phyloP scores from a whole-genome alignment of 2,329 filamentous ascomycete genomes.

The Exophiala phaeomuriformis region DNA sequence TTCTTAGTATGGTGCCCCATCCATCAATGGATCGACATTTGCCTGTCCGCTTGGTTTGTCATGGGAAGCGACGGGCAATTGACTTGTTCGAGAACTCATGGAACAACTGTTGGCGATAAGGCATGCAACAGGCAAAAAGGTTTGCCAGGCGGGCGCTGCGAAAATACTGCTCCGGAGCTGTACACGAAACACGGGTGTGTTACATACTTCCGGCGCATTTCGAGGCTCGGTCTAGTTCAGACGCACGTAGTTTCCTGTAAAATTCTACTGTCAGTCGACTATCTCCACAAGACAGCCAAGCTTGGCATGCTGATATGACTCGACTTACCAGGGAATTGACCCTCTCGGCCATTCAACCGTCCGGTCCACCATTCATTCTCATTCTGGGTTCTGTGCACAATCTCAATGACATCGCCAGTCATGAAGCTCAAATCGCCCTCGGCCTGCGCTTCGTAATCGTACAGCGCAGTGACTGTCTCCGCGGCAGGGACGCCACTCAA shows the following conservation, averaged over 20 bases:
- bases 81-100: too few species aligned
- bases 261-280: not conserved
- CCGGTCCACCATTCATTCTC: conserved; percentile 98
- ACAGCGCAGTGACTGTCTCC: conserved; percentile 82
- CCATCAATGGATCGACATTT: too few species aligned
- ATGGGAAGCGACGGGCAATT: too few species aligned
- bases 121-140: too few species aligned
- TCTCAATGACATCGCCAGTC: conserved; percentile 83
- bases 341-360: conserved; percentile 67
- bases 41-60: too few species aligned
- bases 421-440: conserved; percentile 89
- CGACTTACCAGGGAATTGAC: conserved; percentile 84
- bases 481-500: conserved; percentile 58
- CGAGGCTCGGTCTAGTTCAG: conserved; percentile 19
- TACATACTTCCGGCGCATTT: not conserved
- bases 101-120: too few species aligned
- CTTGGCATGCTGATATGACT: not conserved
- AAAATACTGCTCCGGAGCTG: too few species aligned
- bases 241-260: conserved; percentile 35
- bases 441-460: conserved; percentile 93
- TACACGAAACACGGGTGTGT: not conserved
- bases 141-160: too few species aligned
- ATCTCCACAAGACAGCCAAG: not conserved
- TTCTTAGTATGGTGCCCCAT: too few species aligned
- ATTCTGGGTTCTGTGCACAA: conserved; percentile 73